phyloP scores from a whole-genome alignment of 164 flowering plant species.

The Buxus sempervirens region DNA sequence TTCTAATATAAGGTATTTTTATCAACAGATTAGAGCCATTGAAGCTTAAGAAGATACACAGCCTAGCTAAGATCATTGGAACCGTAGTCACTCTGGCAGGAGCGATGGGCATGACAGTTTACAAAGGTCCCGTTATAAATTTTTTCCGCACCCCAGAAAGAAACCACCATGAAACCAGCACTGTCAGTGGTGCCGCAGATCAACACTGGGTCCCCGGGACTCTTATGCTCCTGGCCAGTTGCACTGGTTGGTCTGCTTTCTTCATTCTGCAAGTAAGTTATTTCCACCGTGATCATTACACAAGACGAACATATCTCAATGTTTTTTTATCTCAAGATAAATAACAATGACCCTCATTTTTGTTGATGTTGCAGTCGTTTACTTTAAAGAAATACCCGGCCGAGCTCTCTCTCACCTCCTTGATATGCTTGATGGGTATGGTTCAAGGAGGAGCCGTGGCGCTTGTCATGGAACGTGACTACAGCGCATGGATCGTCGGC shows the following conservation, averaged over 20 bases:
- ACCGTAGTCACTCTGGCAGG: conserved; percentile 63
- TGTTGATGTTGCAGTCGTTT: conserved; percentile 39
- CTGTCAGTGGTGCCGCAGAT: conserved; percentile 8
- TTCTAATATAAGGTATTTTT: not conserved
- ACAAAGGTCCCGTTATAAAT: conserved; percentile 76
- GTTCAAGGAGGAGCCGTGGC: conserved; percentile 57
- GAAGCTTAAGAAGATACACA: conserved; percentile 44
- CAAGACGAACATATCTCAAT: no score
- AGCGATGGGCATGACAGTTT: conserved; percentile 86
- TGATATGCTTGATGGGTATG: conserved; percentile 68
- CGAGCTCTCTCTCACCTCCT: conserved; percentile 64
- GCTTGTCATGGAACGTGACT: conserved; percentile 53
- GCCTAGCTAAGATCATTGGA: conserved; percentile 80
- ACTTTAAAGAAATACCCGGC: conserved; percentile 78
- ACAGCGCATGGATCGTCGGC: conserved; percentile 67
- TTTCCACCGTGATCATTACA: no score
- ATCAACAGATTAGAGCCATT: conserved; percentile 67
- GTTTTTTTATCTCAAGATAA: no score
- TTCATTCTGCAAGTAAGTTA: conserved; percentile 69
- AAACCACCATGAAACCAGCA: conserved; percentile 21
- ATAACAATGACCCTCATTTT: no score
- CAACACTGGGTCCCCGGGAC: conserved; percentile 73
- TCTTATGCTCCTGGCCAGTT: conserved; percentile 52
- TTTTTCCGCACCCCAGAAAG: conserved; percentile 23
- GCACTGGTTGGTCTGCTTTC: conserved; percentile 66